phyloP scores from a whole-genome alignment of 768 basidiomycete species.

The Phaeolepiota aurea region DNA sequence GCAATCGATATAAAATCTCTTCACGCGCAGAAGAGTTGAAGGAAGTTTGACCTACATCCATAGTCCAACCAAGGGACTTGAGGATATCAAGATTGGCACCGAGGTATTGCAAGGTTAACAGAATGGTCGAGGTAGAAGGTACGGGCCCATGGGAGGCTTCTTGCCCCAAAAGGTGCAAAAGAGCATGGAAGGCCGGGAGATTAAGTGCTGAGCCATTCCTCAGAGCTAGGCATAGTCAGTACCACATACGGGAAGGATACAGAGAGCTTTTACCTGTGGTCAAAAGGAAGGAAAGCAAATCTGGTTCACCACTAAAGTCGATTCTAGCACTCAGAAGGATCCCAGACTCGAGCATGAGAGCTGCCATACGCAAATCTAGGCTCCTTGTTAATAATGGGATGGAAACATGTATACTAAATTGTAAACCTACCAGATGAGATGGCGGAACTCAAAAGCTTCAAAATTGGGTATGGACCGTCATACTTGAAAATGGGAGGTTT shows the following conservation, averaged over 20 bases:
- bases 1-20: conserved; percentile 28
- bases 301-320: no score
- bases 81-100: conserved; percentile 33
- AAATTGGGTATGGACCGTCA: conserved; percentile 11
- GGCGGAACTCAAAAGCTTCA: conserved; percentile 19
- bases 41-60: conserved; percentile 1
- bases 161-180: conserved; percentile 8
- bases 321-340: not conserved
- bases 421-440: conserved; percentile 7
- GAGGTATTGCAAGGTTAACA: conserved; percentile 29
- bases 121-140: conserved; percentile 25
- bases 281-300: not conserved
- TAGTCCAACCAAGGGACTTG: conserved; percentile 21
- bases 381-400: not conserved
- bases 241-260: not conserved
- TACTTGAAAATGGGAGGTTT: conserved; percentile 6
- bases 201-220: not conserved
- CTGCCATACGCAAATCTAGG: not conserved
- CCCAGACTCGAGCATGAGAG: not conserved
- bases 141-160: conserved; percentile 10
- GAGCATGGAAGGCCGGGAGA: conserved; percentile 5
- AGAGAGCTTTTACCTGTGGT: not conserved
- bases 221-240: not conserved
- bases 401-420: not conserved
- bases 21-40: conserved; percentile 16